Conservation (phyloP, 352 stramenopile genomes). For the Thraustochytrium sp. region DNA sequence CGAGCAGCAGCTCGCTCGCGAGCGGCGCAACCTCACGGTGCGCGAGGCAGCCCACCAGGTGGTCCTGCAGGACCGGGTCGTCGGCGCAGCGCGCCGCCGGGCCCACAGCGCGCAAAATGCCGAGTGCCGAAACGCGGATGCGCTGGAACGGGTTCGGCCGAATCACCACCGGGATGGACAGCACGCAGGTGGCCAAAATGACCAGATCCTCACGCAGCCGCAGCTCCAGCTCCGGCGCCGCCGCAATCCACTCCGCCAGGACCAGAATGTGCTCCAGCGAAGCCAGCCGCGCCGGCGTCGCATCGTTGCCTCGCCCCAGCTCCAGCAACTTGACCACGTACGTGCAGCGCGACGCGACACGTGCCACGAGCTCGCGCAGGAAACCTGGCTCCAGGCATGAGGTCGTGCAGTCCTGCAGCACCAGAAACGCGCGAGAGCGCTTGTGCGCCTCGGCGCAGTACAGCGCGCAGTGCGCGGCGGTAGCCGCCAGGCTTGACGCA, state of each 20-base stretch:
- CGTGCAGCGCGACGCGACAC: not conserved
- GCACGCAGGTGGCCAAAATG: not conserved
- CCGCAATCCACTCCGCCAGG: not conserved
- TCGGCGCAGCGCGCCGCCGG: no score
- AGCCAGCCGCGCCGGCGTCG: not conserved
- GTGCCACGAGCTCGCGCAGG: not conserved
- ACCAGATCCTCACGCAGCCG: not conserved
- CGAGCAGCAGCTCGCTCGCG: not conserved
- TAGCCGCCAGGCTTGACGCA: not conserved
- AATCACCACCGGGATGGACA: not conserved
- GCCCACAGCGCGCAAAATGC: not conserved
- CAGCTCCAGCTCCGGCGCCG: not conserved
- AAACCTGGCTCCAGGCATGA: not conserved
- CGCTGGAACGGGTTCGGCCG: conserved; percentile 1
- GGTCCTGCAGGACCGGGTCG: not conserved
- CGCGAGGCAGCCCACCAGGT: not conserved
- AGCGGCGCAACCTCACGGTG: not conserved
- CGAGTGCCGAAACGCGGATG: conserved; percentile 5
- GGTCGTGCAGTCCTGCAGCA: not conserved
- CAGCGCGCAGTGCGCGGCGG: not conserved
- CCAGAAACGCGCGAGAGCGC: not conserved
- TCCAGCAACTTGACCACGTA: not conserved
- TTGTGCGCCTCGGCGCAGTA: not conserved
- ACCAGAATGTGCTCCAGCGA: not conserved
- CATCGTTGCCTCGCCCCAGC: not conserved